Evolutionary conservation across 1,139 yeast species (phyloP), one percentile per base, ranked within the genome.

Genomic region (Geotrichum restrictum): DNA sequence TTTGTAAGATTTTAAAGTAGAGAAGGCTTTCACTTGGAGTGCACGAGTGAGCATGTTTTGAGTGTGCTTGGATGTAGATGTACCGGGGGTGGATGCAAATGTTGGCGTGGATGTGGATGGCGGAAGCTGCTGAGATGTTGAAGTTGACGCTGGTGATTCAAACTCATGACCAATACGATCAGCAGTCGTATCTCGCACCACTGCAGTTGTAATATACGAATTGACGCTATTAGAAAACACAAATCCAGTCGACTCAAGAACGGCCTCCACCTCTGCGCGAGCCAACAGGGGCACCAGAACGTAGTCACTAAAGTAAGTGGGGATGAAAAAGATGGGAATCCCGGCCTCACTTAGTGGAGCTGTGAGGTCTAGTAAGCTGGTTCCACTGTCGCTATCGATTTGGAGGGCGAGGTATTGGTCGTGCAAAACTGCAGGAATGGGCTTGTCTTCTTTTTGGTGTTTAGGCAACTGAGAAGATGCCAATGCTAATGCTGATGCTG

Each of bases 261-360:
- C 74, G 31, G 62, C 62, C 2, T 77, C 64, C 0, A 81, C 85
- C 52, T 72, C 71, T 1, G 70, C 72, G 57, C 74, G 74, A 10
- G 73, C 72, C 3, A 66, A 60, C 43, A 63, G 65, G 0, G 88
- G 88, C 16, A 83, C 75, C 39, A 83, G 70, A n/a, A 83, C 85
- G 48, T 81, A 79, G 65, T 83, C 86, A 49, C 83, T 77, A 61
- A 81, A 82, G 67, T 83, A 85, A 40, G 84, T 81, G 13, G 84
- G 78, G 40, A 83, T 67, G 66, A 83, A 83, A 62, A 82, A 82
- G 33, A 83, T 71, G 2, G 88, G 75, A 34, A 83, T 80, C 14
- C 74, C 74, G 49, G 81, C 80, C 37, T 74, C 73, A 0, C 85
- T 77, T 19, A 83, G 69, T 2, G 89, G 89, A 49, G 75, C 74